Base-by-base conservation (phyloP, 768 basidiomycete species). In the Termitomyces sp. region DNA sequence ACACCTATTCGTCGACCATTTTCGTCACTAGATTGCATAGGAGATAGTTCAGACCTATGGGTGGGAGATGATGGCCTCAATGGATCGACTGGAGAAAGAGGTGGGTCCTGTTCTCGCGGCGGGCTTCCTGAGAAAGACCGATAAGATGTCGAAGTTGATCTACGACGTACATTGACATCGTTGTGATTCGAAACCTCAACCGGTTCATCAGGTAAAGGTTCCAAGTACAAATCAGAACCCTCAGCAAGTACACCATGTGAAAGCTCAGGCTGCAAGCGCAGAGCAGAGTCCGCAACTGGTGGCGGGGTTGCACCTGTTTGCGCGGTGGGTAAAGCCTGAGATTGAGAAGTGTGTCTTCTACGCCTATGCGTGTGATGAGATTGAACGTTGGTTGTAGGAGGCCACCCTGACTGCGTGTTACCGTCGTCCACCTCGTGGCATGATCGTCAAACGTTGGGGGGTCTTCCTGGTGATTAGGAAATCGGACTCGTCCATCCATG, bases 401-500 rank as follows among this genome's bases (percentile, higher is more conserved):
- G 30, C 19, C 9, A n/a, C 30, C 28, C 11, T 5, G 21, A 32
- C 21, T 25, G 42, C 10, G 21, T 30, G 34, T 14, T 23, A 34
- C 23, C 10, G 9, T 28, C 28, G n/a, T 41, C 23, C 19, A 21
- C 14, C 52, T 44, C 7, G 14, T 16, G 7, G 16, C 43, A 6
- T 23, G 25, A 32, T 34, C 6, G 8, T 4, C 23, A 19, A 7
- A 32, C 12, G 3, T 14, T 16, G 11, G 1, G 21, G 19, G 17
- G 37, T 28, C 17, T 25, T 51, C 41, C n/a, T 23, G 34, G 14
- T 12, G 34, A 42, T 21, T 17, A 10, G 44, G 30, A 30, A 62
- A 60, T 12, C 50, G 59, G 19, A 62, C 61, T 12, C 57, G 51
- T 1, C 57, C 40, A 37, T 62, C 54, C 14, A 54, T 25, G 9